phyloP scores from a whole-genome alignment of 2,329 filamentous ascomycete genomes.

The Apiospora kogelbergensis region DNA sequence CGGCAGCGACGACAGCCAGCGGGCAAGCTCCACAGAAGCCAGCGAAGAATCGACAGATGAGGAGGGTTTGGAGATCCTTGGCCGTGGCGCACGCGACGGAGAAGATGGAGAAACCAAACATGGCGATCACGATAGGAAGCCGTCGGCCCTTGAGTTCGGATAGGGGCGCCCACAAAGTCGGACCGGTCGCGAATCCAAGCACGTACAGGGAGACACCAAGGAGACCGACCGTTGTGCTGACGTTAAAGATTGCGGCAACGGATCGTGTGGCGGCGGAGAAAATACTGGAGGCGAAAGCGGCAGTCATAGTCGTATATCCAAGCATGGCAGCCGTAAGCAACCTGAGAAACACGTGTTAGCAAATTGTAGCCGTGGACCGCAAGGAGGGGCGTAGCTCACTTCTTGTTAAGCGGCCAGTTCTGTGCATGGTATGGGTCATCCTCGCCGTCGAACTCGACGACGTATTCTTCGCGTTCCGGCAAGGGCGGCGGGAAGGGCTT shows the following conservation, averaged over 20 bases:
- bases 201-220: slow-evolving; percentile 70
- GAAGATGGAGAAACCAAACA: slow-evolving; percentile 71
- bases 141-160: slow-evolving; percentile 70
- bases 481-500: slow-evolving; percentile 72
- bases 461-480: slow-evolving; percentile 72
- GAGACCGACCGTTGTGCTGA: slow-evolving; percentile 61
- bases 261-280: slow-evolving; percentile 66
- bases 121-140: slow-evolving; percentile 58
- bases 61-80: slow-evolving; percentile 67
- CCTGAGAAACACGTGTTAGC: slow-evolving; percentile 33
- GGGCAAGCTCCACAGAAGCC: slow-evolving; percentile 73
- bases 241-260: slow-evolving; percentile 58
- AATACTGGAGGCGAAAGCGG: slow-evolving; percentile 73
- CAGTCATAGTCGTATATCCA: slow-evolving; percentile 70
- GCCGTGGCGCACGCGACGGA: slow-evolving; percentile 63
- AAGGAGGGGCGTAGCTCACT: slow-evolving; percentile 50
- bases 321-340: slow-evolving; percentile 66
- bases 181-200: slow-evolving; percentile 63
- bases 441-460: slow-evolving; percentile 81
- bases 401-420: slow-evolving; percentile 82
- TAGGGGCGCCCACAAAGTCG: slow-evolving; percentile 70
- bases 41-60: slow-evolving; percentile 71
- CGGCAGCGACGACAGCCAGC: slow-evolving; percentile 67
- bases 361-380: neutral
- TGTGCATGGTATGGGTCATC: slow-evolving; percentile 83